Base-by-base conservation (phyloP, 2,329 filamentous ascomycete species). In the Ophiostoma himal-ulmi region DNA sequence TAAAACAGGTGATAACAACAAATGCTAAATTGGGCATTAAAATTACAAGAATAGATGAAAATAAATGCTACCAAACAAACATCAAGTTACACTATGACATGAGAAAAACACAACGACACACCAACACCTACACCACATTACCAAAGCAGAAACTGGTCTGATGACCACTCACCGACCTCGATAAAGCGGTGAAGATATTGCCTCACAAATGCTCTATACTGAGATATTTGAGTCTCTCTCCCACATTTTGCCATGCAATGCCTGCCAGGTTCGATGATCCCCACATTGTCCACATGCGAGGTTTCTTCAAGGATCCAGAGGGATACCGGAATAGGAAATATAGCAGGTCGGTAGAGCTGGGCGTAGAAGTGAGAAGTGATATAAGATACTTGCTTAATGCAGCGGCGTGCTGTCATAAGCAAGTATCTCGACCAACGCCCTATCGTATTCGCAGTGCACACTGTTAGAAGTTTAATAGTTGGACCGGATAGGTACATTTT, bases 101-200 rank as follows among this genome's bases (percentile, higher is more conserved):
- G 30, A 3, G 14, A 1, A 44, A 44, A 3, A 10, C 14, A 44
- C 6, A 44, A 44, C 14, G 14, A 44, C 10, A 44, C 39, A 5
- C 5, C 14, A 41, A 1, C 14, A 41, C 2, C 39, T 11, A 57
- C 22, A 57, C n/a, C 52, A 11, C 52, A 57, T 57, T 26, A 57
- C 20, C 30, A 26, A 57, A 57, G 11, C n/a, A 57, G 52, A 57
- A 57, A 26, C 52, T 26, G 22, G 52, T 26, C 52, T 57, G n/a
- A 13, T 22, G 52, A 57, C 52, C 20, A 26, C n/a, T 26, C 52
- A 57, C n/a, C 22, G 52, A 57, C 22, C 7, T 57, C n/a, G 22
- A 62, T 34, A 62, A 62, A 34, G 57, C 57, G 57, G 57, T 62
- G n/a, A 62, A 34, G 26, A 34, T 34, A 62, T 62, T 62, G 57